These are phyloP conservation scores for Xylariaceae sp. DNA, from an alignment of 2,329 filamentous ascomycete species.

Conservation along the genomic window DNA sequence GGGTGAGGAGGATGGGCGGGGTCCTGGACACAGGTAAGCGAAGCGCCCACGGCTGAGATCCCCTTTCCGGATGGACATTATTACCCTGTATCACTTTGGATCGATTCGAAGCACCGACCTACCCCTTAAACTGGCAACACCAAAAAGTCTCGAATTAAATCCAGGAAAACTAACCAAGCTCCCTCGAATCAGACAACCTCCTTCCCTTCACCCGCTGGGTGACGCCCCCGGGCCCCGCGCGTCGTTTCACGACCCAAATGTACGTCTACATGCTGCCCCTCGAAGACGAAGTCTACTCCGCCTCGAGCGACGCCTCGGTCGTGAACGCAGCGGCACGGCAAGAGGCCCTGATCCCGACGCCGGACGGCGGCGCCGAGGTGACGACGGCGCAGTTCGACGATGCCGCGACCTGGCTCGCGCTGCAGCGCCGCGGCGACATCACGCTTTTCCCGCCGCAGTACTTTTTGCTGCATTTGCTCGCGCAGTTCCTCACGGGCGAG, in stretches of 20 bases:
- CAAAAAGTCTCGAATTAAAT: no score
- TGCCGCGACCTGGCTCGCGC: conserved; percentile 62
- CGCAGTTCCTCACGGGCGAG: conserved; percentile 44
- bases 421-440: conserved; percentile 59
- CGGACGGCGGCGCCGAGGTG: conserved; percentile 61
- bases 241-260: conserved; percentile 92
- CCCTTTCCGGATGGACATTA: no score
- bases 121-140: no score
- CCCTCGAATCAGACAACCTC: conserved; percentile 47
- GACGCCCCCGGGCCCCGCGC: conserved; percentile 66
- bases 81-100: no score
- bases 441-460: conserved; percentile 89
- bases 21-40: conserved; percentile 58
- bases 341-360: conserved; percentile 59
- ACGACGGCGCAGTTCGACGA: conserved; percentile 75
- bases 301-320: not conserved
- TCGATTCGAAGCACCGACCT: no score
- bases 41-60: no score
- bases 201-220: conserved; percentile 89
- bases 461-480: conserved; percentile 60
- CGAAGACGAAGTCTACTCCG: conserved; percentile 6
- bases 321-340: conserved; percentile 32
- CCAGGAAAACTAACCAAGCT: not conserved
- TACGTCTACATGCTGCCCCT: conserved; percentile 85
- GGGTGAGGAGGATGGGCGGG: conserved; percentile 53